phyloP scores from a whole-genome alignment of 2,329 filamentous ascomycete genomes.

The Chaetomium sp. region DNA sequence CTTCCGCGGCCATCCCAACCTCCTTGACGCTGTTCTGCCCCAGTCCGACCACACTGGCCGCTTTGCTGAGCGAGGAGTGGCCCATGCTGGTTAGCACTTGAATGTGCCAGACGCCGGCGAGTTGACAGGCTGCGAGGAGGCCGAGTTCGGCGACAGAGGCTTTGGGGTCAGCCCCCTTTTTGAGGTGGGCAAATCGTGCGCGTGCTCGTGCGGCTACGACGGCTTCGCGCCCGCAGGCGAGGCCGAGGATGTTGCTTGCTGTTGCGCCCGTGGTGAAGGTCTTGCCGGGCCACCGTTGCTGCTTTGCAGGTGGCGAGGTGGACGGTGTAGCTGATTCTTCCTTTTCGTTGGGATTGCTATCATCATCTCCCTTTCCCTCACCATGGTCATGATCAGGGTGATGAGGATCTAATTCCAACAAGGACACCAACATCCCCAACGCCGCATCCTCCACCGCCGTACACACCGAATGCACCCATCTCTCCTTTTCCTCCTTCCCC shows the following conservation, averaged over 20 bases:
- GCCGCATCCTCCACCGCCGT: slow-evolving; percentile 72
- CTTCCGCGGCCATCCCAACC: slow-evolving; percentile 38
- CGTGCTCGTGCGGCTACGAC: slow-evolving; percentile 40
- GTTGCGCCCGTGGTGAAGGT: slow-evolving; percentile 60
- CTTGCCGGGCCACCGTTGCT: slow-evolving; percentile 41
- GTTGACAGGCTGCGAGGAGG: slow-evolving; percentile 57
- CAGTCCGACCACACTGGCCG: slow-evolving; percentile 73
- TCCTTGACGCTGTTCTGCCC: slow-evolving; percentile 63
- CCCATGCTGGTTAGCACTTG: slow-evolving; percentile 75
- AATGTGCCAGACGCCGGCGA: slow-evolving; percentile 58
- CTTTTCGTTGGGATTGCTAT: neutral
- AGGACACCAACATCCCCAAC: slow-evolving; percentile 59
- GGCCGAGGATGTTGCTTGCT: slow-evolving; percentile 74
- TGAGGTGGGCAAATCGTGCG: too few relatives aligned
- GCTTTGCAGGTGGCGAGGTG: neutral
- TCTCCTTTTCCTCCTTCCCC: neutral
- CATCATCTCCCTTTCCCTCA: neutral
- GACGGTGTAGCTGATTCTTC: neutral
- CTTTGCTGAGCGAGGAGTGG: slow-evolving; percentile 80
- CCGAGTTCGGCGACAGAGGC: slow-evolving; percentile 62
- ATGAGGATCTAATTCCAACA: slow-evolving; percentile 50
- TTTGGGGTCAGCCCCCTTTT: neutral
- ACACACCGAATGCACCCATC: slow-evolving; percentile 56
- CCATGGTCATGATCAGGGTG: slow-evolving; percentile 39
- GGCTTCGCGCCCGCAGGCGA: slow-evolving; percentile 58